Base-by-base conservation (phyloP, 441 rosid genomes). In the Gossypium trilobum region DNA sequence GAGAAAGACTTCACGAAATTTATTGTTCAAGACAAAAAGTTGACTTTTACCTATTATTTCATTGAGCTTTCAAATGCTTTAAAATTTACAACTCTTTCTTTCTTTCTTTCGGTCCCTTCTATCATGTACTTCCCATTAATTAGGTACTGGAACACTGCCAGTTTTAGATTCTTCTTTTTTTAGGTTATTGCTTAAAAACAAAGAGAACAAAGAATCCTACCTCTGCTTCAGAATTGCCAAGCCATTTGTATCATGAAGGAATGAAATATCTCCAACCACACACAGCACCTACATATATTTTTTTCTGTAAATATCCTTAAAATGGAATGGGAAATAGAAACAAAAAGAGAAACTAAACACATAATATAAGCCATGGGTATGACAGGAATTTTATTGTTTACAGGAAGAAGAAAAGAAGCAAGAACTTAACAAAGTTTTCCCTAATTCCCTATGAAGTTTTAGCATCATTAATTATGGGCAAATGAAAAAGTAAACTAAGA, bases 231-330 rank as follows among this genome's bases (percentile, higher is more conserved):
- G 80, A 77, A 92, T 78, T 59, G 96, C 85, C 87, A 95, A 85
- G 79, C 96, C 99, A 80, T 95, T 95, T 73, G 99, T 91, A 81
- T 95, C 99, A 82, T 95, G 94, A 79, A 95, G 97, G 87, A 92
- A 91, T 80, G 99, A 94, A 77, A 94, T 76, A 84, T 95, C 99
- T 27, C 99, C 99, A 69, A 92, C 80, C 57, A 95, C 72, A 78
- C 93, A 92, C 48, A 90, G 77, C 60, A 95, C 94, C 99, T 95
- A 74, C 42, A 73, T 65, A 79, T 52, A 22, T 1, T 22, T 22
- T 42, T 31, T 71, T 25, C 31, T 46, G 0, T 33, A 4, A 62
- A 17, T 36, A 10, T 8, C 42, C 25, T 66, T 14, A 19, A 74
- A 55, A 75, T 46, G 23, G 33, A 76, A 71, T 36, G 61, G 33